Base-by-base conservation (phyloP, 441 rosid genomes). In the Gossypium gossypioides region DNA sequence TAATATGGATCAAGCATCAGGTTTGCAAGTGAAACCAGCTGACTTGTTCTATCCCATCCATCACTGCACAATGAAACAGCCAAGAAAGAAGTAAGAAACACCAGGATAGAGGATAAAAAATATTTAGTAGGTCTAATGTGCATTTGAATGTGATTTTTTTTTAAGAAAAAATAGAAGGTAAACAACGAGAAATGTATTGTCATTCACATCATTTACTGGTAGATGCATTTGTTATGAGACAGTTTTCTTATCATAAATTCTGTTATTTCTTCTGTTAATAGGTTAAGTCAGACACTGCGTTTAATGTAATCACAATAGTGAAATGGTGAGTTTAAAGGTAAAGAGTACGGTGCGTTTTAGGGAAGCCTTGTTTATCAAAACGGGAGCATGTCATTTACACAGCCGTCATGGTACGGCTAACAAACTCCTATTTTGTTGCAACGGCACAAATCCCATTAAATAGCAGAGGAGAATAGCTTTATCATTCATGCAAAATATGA, bases 41-140 rank as follows among this genome's bases (percentile, higher is more conserved):
- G 99, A 62, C 91, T 88, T 73, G 99, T 96, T 87, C 99, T 87
- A 82, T 96, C 99, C 99, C 99, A 96, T 74, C 99, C 99, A 81
- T 96, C 99, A 78, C 99, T 96, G 81, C 81, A 83, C 67, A 77
- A 54, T 32, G 58, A 74, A 79, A 77, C 65, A 69, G 60, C 60
- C 59, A 15, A 77, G 22, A 37, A 12, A 75, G 3, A 56, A 15
- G 58, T 70, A 74, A 69, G 61, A 63, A 72, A 60, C 54, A 58
- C 19, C 51, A 32, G 21, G 34, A 59, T 68, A 62, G 51, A 60
- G 56, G 34, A 48, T 29, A 19, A 68, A 18, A 22, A 61, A 72
- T 42, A 61, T n/a, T 25, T 52, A 51, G 44, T 16, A 22, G 42
- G 7, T 9, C 7, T 21, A 24, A 9, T 27, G 57, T 52, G 57